These are phyloP conservation scores for Purpureocillium takamizusanense DNA, from an alignment of 2,329 filamentous ascomycete genomes.

Conservation along the genomic window DNA sequence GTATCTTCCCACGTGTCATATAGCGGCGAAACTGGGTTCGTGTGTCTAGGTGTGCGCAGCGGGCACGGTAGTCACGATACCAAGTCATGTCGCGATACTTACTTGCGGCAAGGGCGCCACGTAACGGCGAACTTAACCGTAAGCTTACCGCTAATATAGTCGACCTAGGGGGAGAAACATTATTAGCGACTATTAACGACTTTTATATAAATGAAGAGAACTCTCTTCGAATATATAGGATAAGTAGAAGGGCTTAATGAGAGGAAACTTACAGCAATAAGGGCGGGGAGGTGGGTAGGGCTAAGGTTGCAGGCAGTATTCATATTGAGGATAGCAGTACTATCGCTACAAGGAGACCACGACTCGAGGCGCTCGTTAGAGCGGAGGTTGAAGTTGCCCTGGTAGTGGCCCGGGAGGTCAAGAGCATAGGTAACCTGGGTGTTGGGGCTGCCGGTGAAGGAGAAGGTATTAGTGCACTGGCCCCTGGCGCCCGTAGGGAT, in stretches of 20 bases:
- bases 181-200: not conserved
- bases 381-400: slow-evolving; percentile 13
- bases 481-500: slow-evolving; percentile 12
- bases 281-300: slow-evolving; percentile 12
- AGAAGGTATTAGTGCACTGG: slow-evolving; percentile 15
- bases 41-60: too few relatives aligned
- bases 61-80: too few relatives aligned
- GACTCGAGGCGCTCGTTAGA: slow-evolving; percentile 10
- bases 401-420: slow-evolving; percentile 9
- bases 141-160: slow-evolving; percentile 16
- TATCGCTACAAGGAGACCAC: slow-evolving; percentile 15
- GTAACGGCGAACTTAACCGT: slow-evolving; percentile 13
- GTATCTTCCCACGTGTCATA: too few relatives aligned
- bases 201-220: too few relatives aligned
- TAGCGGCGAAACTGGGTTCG: too few relatives aligned
- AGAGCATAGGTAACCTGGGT: slow-evolving; percentile 11
- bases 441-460: slow-evolving; percentile 13
- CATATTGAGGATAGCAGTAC: slow-evolving; percentile 18
- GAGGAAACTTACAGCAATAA: slow-evolving; percentile 13
- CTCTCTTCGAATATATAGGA: too few relatives aligned
- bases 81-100: not conserved
- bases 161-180: slow-evolving; percentile 8
- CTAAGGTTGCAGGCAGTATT: slow-evolving; percentile 15
- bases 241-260: not conserved
- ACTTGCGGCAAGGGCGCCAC: slow-evolving; percentile 9